Base-by-base conservation (phyloP, 108 stramenopile genomes). In the Skeletonema menzelii region DNA sequence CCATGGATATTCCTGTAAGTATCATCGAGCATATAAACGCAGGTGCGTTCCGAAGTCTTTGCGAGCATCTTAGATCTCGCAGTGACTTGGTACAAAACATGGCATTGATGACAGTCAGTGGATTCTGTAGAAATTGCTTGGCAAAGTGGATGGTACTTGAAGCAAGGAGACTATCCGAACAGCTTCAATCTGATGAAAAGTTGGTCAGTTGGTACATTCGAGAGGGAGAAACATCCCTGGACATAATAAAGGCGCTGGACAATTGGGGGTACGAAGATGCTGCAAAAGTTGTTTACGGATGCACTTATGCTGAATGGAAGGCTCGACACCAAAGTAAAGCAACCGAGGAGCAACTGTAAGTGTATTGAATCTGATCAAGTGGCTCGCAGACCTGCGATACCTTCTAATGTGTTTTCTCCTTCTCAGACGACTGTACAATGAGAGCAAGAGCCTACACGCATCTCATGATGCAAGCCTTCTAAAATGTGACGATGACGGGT, bases 61-160 rank as follows among this genome's bases (percentile, higher is more conserved):
- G 88, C 57, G 35, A 67, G 11, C 94, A 95, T 73, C 77, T 95
- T 0, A 73, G 69, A 66, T 82, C 82, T 17, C 85, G 90, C 14
- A 86, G 86, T 59, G 90, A 91, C 59, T 64, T 75, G 65, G 94
- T 95, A 5, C 84, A 81, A 56, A 97, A 97, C 73, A 92, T 97
- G 62, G 75, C 80, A 35, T 72, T 89, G 44, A 86, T 89, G 88
- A 83, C 74, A 12, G 27, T 85, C 12, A 72, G 79, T 8, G 88
- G 88, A 19, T 89, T 89, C 47, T 86, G 88, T 67, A 20, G 88
- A 26, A 89, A 89, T 61, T 89, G 88, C 73, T 67, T 88, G 66
- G 75, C 82, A 30, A 87, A 84, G 79, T 84, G 83, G 83, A 67
- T 84, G 79, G 79, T 84, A 14, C 63, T 80, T 8, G 83, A 71